Evolutionary conservation across 116 monocot species (phyloP).

Genomic region (Thalassia testudinum): DNA sequence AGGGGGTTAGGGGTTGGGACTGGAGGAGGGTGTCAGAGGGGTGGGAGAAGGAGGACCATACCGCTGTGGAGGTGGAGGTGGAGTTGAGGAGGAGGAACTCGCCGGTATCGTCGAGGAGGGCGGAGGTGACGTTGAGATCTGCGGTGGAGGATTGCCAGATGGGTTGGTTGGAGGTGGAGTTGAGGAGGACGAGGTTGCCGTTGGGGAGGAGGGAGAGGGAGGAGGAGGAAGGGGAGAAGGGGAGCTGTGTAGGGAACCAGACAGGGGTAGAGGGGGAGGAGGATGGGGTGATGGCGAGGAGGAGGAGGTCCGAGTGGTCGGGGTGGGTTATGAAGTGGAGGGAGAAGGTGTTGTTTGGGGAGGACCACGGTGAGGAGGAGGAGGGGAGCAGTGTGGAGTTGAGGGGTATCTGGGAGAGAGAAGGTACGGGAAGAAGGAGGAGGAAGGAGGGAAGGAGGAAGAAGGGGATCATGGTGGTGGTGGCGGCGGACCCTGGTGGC

Average conservation of each 20-base stretch:
- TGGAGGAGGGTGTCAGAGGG: conserved; percentile 54
- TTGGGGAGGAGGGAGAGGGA: conserved; percentile 30
- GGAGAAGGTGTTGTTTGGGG: conserved; percentile 34
- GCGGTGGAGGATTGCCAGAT: conserved; percentile 47
- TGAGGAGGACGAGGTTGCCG: conserved; percentile 60
- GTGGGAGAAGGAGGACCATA: conserved; percentile 65
- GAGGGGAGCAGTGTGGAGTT: conserved; percentile 13
- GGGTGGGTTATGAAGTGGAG: conserved; percentile 26
- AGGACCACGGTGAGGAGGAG: conserved; percentile 20
- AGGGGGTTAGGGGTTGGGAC: conserved; percentile 36
- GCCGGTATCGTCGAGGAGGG: conserved; percentile 33
- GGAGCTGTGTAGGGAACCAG: conserved; percentile 23
- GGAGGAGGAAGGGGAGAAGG: conserved; percentile 20
- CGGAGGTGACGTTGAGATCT: conserved; percentile 20
- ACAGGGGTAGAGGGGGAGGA: conserved; percentile 21
- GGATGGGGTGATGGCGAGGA: conserved; percentile 24
- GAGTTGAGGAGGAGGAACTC: conserved; percentile 33
- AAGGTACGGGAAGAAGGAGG: background rate
- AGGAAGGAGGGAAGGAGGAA: background rate
- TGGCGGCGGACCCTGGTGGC: too few relatives aligned
- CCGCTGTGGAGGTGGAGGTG: conserved; percentile 1
- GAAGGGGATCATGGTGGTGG: background rate
- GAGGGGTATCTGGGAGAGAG: conserved; percentile 12
- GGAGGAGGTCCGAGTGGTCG: conserved; percentile 17
- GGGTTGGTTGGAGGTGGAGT: conserved; percentile 30